These are phyloP conservation scores for Fusarium brachygibbosum DNA, from an alignment of 2,329 filamentous ascomycete genomes.

Conservation along the genomic window DNA sequence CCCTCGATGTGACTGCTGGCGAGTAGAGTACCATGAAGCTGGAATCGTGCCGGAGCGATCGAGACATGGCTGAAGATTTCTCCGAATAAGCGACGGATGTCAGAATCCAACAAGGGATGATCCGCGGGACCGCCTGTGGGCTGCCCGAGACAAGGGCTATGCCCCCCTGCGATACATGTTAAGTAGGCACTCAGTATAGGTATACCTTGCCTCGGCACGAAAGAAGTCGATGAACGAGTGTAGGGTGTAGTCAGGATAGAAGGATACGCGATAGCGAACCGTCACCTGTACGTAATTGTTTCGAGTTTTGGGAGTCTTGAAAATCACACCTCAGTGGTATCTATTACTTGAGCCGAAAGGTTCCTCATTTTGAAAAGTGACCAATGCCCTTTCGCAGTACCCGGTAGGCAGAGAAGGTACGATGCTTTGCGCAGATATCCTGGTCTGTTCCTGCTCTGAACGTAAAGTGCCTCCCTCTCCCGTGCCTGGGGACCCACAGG, in stretches of 20 bases:
- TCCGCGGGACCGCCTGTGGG: conserved; percentile 22
- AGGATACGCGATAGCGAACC: neutral
- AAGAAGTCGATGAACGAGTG: neutral
- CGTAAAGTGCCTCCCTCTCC: neutral
- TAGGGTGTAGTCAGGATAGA: neutral
- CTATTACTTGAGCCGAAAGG: neutral
- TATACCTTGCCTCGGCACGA: conserved; percentile 1
- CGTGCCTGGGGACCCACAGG: neutral
- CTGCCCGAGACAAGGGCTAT: conserved; percentile 31
- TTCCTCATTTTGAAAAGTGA: neutral
- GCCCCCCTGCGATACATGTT: conserved; percentile 14
- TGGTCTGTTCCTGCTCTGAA: conserved; percentile 2
- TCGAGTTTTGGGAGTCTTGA: neutral
- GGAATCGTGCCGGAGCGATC: conserved; percentile 22
- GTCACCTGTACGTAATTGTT: neutral
- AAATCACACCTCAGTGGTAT: neutral
- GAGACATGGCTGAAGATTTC: conserved; percentile 45
- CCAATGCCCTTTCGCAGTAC: neutral
- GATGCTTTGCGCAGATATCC: neutral
- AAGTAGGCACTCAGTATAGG: neutral
- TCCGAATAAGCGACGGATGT: conserved; percentile 40
- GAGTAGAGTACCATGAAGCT: conserved; percentile 28
- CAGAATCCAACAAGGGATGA: conserved; percentile 28
- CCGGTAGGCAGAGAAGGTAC: neutral
- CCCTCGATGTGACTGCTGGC: neutral